These are phyloP conservation scores for Podaxis sp. DNA, from an alignment of 768 basidiomycete genomes.

Conservation along the genomic window DNA sequence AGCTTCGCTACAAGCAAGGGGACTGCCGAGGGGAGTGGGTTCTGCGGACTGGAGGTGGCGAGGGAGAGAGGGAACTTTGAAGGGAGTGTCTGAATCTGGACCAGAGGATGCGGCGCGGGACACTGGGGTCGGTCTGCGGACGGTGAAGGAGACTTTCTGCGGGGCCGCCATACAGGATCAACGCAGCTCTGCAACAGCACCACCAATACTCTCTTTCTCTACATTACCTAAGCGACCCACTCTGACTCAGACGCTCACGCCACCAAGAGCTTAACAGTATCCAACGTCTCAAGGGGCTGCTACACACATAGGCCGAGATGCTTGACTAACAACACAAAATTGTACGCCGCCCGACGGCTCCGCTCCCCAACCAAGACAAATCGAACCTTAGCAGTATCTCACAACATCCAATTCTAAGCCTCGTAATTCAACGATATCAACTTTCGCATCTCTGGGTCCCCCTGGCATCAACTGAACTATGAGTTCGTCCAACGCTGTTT, in stretches of 20 bases:
- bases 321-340: too few species aligned
- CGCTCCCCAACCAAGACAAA: neutral
- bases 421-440: neutral
- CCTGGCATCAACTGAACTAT: neutral
- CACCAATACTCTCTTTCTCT: too few species aligned
- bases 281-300: too few species aligned
- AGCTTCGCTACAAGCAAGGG: constrained; percentile 47
- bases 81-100: constrained; percentile 57
- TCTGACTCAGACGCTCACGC: neutral
- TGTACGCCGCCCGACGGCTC: neutral
- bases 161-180: constrained; percentile 14
- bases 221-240: neutral
- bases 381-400: too few species aligned
- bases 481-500: neutral
- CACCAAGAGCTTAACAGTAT: too few species aligned
- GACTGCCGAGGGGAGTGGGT: constrained; percentile 49
- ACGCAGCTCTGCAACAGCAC: neutral
- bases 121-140: constrained; percentile 74
- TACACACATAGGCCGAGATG: too few species aligned
- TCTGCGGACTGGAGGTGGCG: constrained; percentile 45
- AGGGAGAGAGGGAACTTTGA: constrained; percentile 64
- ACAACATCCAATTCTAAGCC: too few species aligned
- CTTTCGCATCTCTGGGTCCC: neutral
- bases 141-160: constrained; percentile 75
- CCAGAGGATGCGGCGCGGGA: constrained; percentile 65